phyloP scores from a whole-genome alignment of 164 flowering plant genomes.

The Saururus chinensis region DNA sequence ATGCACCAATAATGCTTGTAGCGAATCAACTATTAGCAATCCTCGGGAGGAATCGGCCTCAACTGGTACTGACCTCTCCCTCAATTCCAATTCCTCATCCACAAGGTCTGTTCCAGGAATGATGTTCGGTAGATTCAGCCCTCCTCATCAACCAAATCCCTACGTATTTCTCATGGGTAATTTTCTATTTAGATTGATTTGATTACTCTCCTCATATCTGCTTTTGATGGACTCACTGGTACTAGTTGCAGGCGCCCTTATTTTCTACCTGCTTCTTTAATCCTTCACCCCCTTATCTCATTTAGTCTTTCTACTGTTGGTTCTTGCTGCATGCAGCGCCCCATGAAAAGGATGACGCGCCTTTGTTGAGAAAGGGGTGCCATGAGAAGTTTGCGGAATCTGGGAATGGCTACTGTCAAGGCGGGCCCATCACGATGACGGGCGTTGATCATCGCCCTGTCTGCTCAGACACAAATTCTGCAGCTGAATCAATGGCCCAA shows the following conservation, averaged over 20 bases:
- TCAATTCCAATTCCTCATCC: slow-evolving; percentile 17
- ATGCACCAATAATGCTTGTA: slow-evolving; percentile 20
- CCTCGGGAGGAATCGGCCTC: slow-evolving; percentile 40
- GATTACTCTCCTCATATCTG: too few species aligned
- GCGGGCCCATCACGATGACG: slow-evolving; percentile 3
- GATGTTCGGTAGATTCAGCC: too few species aligned
- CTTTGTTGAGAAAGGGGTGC: slow-evolving; percentile 8
- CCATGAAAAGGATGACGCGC: slow-evolving; percentile 8
- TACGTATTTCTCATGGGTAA: too few species aligned
- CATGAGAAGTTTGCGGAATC: slow-evolving; percentile 8
- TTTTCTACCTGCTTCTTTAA: too few species aligned
- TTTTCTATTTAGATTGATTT: too few species aligned
- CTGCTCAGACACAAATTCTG: slow-evolving; percentile 34
- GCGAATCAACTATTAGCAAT: slow-evolving; percentile 33
- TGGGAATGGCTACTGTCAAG: slow-evolving; percentile 6
- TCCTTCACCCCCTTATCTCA: too few species aligned
- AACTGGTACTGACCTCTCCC: slow-evolving; percentile 47
- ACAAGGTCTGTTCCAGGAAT: neutral
- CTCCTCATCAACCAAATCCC: too few species aligned
- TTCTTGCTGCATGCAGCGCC: slow-evolving; percentile 6
- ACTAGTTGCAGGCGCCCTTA: too few species aligned
- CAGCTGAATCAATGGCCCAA: slow-evolving; percentile 26
- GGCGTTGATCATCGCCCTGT: slow-evolving; percentile 15
- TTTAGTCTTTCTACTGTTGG: too few species aligned
- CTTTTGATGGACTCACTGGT: too few species aligned